These are phyloP conservation scores for Magnusiomyces fungicola DNA, from an alignment of 1,139 yeast species.

Conservation along the genomic window DNA sequence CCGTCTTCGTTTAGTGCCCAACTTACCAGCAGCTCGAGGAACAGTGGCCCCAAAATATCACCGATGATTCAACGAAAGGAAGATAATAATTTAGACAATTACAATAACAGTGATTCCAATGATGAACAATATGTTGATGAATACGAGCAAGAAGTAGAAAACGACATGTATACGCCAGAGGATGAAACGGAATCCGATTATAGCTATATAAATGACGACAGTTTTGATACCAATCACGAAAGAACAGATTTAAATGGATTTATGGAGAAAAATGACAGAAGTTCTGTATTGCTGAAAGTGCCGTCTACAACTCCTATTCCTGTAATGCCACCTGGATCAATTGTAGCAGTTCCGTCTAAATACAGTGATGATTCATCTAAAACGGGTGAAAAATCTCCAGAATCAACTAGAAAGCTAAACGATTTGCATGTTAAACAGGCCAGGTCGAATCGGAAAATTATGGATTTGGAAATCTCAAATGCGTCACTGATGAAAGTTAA, in stretches of 20 bases:
- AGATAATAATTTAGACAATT: slow-evolving; percentile 1
- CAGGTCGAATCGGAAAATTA: slow-evolving; percentile 24
- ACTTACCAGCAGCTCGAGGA: not conserved
- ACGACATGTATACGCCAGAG: not conserved
- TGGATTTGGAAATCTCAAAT: slow-evolving; percentile 29
- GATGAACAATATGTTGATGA: slow-evolving; percentile 3
- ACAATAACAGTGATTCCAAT: slow-evolving; percentile 3
- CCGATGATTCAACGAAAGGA: not conserved
- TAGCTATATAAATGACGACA: not conserved
- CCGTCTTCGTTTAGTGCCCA: slow-evolving; percentile 5
- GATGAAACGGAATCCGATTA: not conserved
- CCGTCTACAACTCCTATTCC: not conserved
- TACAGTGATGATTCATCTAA: not conserved
- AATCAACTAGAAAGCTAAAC: not conserved
- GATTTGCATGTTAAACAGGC: slow-evolving; percentile 17
- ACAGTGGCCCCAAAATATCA: not conserved
- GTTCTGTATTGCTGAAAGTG: not conserved
- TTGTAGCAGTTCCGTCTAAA: not conserved
- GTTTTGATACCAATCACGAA: not conserved
- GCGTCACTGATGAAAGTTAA: slow-evolving; percentile 26
- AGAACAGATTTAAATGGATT: no score
- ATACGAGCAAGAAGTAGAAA: slow-evolving; percentile 2
- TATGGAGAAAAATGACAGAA: not conserved
- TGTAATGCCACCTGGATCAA: not conserved
- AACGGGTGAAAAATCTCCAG: slow-evolving; percentile 1